Percentiles rank a stretch among this genome's conserved stretches.
phyloP scores from a whole-genome alignment of 2,329 filamentous ascomycete genomes.

The Macrophomina pseudophaseolina region DNA sequence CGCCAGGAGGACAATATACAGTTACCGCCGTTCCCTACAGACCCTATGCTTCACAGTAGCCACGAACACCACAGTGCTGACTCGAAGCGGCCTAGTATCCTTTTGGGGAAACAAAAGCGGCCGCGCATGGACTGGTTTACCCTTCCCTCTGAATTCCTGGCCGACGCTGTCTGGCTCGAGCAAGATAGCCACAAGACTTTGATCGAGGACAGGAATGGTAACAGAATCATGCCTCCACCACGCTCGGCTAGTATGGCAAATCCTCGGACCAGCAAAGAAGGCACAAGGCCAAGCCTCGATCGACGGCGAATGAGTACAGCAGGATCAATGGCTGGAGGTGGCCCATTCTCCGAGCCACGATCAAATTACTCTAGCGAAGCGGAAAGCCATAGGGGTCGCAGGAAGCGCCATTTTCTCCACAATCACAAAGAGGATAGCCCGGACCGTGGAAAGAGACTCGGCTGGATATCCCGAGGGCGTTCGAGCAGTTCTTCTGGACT shows the following conservation, averaged over 20 bases:
- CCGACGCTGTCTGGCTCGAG: conserved; percentile 90
- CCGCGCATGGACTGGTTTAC: conserved; percentile 85
- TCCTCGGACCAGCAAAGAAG: conserved; percentile 16
- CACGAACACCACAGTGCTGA: not conserved
- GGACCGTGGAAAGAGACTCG: conserved; percentile 36
- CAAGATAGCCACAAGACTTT: conserved; percentile 78
- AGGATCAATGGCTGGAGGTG: conserved; percentile 40
- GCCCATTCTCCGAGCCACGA: conserved; percentile 33
- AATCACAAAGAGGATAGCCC: conserved; percentile 42
- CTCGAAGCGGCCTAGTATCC: not conserved
- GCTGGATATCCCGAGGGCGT: conserved; percentile 37
- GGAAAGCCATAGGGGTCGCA: conserved; percentile 44
- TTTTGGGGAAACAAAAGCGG: conserved; percentile 50
- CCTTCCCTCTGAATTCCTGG: conserved; percentile 82
- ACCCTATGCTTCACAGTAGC: conserved; percentile 5
- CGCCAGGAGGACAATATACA: conserved; percentile 42
- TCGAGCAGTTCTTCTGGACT: conserved; percentile 39
- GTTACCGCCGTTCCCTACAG: conserved; percentile 36
- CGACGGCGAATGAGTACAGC: conserved; percentile 15
- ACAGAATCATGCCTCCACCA: conserved; percentile 64
- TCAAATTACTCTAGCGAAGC: conserved; percentile 45
- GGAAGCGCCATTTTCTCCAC: conserved; percentile 38
- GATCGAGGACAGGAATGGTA: conserved; percentile 79
- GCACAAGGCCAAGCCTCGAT: conserved; percentile 11
- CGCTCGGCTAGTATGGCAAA: conserved; percentile 6